Conservation (phyloP, 2,329 filamentous ascomycete genomes). For the Ascochyta viciae-villosae region DNA sequence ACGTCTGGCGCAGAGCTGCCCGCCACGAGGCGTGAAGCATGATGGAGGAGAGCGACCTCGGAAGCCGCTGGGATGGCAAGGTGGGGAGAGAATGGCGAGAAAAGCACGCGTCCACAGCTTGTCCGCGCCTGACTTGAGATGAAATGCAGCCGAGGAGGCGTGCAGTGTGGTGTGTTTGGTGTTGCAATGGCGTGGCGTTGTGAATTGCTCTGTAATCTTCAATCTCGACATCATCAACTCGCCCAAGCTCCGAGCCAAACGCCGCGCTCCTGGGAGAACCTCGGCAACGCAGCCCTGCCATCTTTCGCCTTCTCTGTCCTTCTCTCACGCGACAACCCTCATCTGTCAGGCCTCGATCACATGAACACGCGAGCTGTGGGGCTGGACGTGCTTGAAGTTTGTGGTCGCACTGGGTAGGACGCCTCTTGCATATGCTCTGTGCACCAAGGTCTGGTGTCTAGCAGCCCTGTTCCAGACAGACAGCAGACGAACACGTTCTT, state of each 20-base stretch:
- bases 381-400: not conserved
- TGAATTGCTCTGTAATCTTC: constrained; percentile 12
- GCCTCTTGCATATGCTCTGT: not conserved
- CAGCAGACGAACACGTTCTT: no score
- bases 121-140: constrained; percentile 6
- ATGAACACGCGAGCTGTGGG: constrained; percentile 8
- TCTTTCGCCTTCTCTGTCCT: constrained; percentile 13
- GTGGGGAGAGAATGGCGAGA: not conserved
- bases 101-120: constrained; percentile 17
- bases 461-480: no score
- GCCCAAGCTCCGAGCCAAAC: constrained; percentile 16
- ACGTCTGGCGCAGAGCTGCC: constrained; percentile 62
- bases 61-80: constrained; percentile 2
- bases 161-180: constrained; percentile 12
- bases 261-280: constrained; percentile 1
- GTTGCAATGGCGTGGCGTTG: constrained; percentile 14
- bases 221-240: constrained; percentile 19
- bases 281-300: not conserved
- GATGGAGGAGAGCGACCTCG: constrained; percentile 23
- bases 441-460: no score
- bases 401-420: not conserved
- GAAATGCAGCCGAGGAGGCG: constrained; percentile 18
- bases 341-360: not conserved
- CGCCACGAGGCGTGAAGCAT: constrained; percentile 74
- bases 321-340: constrained; percentile 7